These are phyloP conservation scores for Mycena rosella DNA, from an alignment of 768 basidiomycete genomes.

Conservation along the genomic window DNA sequence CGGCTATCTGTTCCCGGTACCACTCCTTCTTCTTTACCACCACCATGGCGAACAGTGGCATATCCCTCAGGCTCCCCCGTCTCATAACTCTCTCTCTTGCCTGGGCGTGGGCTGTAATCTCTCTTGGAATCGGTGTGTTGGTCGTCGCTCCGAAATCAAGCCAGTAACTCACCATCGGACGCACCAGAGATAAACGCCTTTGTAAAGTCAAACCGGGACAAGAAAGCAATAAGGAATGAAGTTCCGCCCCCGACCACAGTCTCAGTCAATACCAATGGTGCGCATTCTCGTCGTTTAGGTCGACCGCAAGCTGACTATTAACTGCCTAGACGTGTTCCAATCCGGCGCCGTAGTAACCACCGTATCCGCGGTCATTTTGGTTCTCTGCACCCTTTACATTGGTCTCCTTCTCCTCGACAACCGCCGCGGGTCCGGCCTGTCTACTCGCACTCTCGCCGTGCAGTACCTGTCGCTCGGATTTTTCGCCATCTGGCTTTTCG, in stretches of 20 bases:
- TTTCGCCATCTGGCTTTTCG: slow-evolving; percentile 61
- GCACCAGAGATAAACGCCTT: slow-evolving; percentile 55
- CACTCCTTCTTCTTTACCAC: slow-evolving; percentile 1
- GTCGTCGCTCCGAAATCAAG: not conserved
- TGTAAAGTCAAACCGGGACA: slow-evolving; percentile 56
- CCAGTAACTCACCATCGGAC: not conserved
- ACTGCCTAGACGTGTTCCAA: slow-evolving; percentile 52
- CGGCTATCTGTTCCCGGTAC: not conserved
- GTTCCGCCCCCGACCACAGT: slow-evolving; percentile 51
- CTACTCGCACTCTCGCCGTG: slow-evolving; percentile 46
- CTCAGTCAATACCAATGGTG: slow-evolving; percentile 54
- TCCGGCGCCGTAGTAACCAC: slow-evolving; percentile 53
- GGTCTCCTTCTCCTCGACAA: slow-evolving; percentile 40
- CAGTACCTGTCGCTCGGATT: slow-evolving; percentile 57
- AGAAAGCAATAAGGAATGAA: slow-evolving; percentile 46
- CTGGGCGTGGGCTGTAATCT: slow-evolving; percentile 45
- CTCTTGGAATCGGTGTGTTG: slow-evolving; percentile 36
- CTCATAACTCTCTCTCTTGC: slow-evolving; percentile 45
- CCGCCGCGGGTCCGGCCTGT: slow-evolving; percentile 34
- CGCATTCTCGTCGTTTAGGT: slow-evolving; percentile 2
- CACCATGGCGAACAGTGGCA: slow-evolving; percentile 14
- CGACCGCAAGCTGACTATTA: not conserved
- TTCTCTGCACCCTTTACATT: slow-evolving; percentile 46
- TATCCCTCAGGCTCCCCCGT: slow-evolving; percentile 41
- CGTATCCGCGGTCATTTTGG: slow-evolving; percentile 49